A percentile compares a stretch with the other conserved stretches of the same genome.
Conservation (phyloP, 2,329 filamentous ascomycete genomes). For the Fusarium sp. region DNA sequence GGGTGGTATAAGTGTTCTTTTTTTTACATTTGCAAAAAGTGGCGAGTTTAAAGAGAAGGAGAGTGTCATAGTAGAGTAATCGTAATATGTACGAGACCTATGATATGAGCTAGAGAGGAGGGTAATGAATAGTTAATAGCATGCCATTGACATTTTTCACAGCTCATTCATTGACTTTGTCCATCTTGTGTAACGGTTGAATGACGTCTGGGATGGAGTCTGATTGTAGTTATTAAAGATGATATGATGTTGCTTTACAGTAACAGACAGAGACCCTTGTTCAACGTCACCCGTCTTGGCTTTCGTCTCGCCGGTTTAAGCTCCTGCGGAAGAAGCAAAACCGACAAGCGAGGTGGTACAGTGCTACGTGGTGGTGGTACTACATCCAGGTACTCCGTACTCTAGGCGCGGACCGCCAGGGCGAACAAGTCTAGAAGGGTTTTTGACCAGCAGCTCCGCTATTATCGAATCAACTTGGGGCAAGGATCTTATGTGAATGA, state of each 20-base stretch:
- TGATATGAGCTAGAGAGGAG: not conserved
- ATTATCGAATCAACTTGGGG: not conserved
- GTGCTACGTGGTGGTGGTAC: not conserved
- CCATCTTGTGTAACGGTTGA: not conserved
- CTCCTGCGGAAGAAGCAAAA: constrained; percentile 40
- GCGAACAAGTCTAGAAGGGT: constrained; percentile 21
- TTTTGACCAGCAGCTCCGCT: not conserved
- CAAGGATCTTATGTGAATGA: not conserved
- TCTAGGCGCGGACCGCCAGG: constrained; percentile 9
- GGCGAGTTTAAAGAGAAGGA: not conserved
- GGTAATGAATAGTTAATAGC: constrained; percentile 2
- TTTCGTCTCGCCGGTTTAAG: constrained; percentile 16
- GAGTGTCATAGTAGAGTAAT: not conserved
- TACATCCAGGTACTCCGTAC: not conserved
- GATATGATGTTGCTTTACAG: constrained; percentile 8
- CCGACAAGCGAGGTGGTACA: constrained; percentile 21
- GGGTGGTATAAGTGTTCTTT: constrained; percentile 20
- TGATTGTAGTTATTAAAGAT: not conserved
- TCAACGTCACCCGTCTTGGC: constrained; percentile 9
- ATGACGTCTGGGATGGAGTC: not conserved
- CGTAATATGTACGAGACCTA: not conserved
- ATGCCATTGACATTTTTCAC: not conserved
- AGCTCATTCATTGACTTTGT: not conserved
- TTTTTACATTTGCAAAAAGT: constrained; percentile 22
- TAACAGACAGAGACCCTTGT: not conserved